A percentile compares a stretch with the other conserved stretches of the same genome.
Evolutionary conservation across 2,329 filamentous ascomycete species (phyloP).

Genomic region (Pleomassaria siparia): DNA sequence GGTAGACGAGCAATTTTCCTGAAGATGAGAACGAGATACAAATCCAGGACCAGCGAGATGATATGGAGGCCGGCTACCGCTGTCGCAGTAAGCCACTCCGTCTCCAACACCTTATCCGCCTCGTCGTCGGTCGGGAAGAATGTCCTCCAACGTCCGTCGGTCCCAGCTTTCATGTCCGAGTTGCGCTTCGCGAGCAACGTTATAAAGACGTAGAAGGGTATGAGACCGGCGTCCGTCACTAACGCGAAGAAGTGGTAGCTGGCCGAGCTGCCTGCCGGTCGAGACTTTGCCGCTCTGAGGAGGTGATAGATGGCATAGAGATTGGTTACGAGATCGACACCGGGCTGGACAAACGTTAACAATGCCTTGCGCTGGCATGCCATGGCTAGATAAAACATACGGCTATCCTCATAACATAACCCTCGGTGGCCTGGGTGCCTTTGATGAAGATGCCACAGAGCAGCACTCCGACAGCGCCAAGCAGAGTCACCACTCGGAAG

Average conservation of each 20-base stretch:
- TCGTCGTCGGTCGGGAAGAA: constrained; percentile 60
- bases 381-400: constrained; percentile 65
- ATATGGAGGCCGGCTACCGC: constrained; percentile 68
- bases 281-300: constrained; percentile 65
- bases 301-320: constrained; percentile 83
- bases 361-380: neutral
- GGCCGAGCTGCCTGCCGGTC: constrained; percentile 77
- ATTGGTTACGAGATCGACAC: constrained; percentile 70
- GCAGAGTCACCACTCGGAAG: constrained; percentile 66
- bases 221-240: constrained; percentile 67
- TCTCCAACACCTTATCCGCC: constrained; percentile 62
- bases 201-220: constrained; percentile 65
- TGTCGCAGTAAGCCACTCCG: constrained; percentile 69
- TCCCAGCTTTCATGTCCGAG: constrained; percentile 49
- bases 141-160: constrained; percentile 64
- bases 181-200: constrained; percentile 57
- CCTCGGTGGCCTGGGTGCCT: constrained; percentile 63
- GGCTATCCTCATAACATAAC: constrained; percentile 75
- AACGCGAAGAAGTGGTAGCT: constrained; percentile 87
- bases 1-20: constrained; percentile 78
- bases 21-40: constrained; percentile 79
- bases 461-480: constrained; percentile 71
- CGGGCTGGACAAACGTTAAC: constrained; percentile 59
- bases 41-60: constrained; percentile 67
- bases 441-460: constrained; percentile 77